A percentile compares a stretch with the other conserved stretches of the same genome.
phyloP scores from a whole-genome alignment of 2,329 filamentous ascomycete genomes.

The Fusarium sulawesiense region DNA sequence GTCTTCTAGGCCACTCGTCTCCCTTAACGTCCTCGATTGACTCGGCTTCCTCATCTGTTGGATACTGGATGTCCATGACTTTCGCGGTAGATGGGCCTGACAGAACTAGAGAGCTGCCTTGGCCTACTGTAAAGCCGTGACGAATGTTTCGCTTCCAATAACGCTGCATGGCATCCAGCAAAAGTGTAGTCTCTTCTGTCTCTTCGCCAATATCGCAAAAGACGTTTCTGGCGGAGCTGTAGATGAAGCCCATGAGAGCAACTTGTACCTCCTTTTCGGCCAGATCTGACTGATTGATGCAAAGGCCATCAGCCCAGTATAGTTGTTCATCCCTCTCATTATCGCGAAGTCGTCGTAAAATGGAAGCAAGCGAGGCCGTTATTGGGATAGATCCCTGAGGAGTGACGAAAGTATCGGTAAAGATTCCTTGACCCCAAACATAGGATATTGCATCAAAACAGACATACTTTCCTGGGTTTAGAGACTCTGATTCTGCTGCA shows the following conservation, averaged over 20 bases:
- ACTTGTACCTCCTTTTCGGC: slow-evolving; percentile 6
- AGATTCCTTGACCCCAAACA: too few relatives aligned
- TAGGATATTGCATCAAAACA: too few relatives aligned
- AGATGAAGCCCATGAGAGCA: slow-evolving; percentile 8
- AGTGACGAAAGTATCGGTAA: too few relatives aligned
- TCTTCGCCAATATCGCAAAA: slow-evolving; percentile 3
- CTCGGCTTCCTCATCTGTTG: neutral
- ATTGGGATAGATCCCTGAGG: too few relatives aligned
- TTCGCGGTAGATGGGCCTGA: neutral
- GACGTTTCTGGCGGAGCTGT: slow-evolving; percentile 4
- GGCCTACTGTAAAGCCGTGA: neutral
- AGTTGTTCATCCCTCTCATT: too few relatives aligned
- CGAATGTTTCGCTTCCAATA: slow-evolving; percentile 18
- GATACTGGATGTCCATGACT: neutral
- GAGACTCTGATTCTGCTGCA: too few relatives aligned
- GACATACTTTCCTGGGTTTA: too few relatives aligned
- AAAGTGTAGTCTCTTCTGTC: neutral
- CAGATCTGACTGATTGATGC: neutral
- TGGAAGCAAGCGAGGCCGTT: too few relatives aligned
- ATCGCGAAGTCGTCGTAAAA: too few relatives aligned
- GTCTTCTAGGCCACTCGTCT: neutral
- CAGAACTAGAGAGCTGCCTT: neutral
- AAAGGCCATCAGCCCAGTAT: too few relatives aligned
- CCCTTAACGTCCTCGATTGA: neutral
- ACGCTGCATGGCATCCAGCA: neutral